Percentiles rank a stretch among this genome's conserved stretches.
phyloP scores from a whole-genome alignment of 2,329 filamentous ascomycete species.

The Hyphodiscus sp. region DNA sequence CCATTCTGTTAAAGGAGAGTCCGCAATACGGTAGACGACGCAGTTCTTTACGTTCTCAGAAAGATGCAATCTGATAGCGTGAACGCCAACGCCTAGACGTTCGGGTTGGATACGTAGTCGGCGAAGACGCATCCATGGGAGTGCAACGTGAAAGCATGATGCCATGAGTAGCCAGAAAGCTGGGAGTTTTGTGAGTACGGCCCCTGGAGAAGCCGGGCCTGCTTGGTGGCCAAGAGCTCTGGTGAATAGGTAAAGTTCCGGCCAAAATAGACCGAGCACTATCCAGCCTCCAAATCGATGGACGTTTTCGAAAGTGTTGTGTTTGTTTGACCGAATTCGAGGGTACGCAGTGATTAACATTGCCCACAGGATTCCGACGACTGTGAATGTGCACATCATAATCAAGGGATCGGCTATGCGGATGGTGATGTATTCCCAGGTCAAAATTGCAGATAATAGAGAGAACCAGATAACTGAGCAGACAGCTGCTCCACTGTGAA shows the following conservation, averaged over 20 bases:
- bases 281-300: slow-evolving; percentile 53
- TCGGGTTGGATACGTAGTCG: slow-evolving; percentile 46
- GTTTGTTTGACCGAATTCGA: slow-evolving; percentile 40
- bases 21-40: slow-evolving; percentile 41
- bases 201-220: slow-evolving; percentile 10
- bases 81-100: slow-evolving; percentile 46
- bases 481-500: slow-evolving; percentile 45
- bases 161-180: slow-evolving; percentile 51
- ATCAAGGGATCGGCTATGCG: slow-evolving; percentile 16
- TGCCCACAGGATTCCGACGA: slow-evolving; percentile 39
- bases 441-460: slow-evolving; percentile 29
- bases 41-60: slow-evolving; percentile 37
- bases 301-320: slow-evolving; percentile 50
- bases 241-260: slow-evolving; percentile 37
- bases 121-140: slow-evolving; percentile 53
- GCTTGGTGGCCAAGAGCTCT: slow-evolving; percentile 13
- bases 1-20: slow-evolving; percentile 46
- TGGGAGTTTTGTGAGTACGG: slow-evolving; percentile 29
- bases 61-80: slow-evolving; percentile 52
- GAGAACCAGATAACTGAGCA: slow-evolving; percentile 44
- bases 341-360: slow-evolving; percentile 47
- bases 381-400: slow-evolving; percentile 14
- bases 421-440: slow-evolving; percentile 15
- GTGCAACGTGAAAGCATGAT: slow-evolving; percentile 45
- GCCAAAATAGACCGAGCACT: slow-evolving; percentile 43